Percentiles rank a stretch among this genome's conserved stretches.
Conservation (phyloP, 805 yeast species). For the Teunomyces cretensis region DNA sequence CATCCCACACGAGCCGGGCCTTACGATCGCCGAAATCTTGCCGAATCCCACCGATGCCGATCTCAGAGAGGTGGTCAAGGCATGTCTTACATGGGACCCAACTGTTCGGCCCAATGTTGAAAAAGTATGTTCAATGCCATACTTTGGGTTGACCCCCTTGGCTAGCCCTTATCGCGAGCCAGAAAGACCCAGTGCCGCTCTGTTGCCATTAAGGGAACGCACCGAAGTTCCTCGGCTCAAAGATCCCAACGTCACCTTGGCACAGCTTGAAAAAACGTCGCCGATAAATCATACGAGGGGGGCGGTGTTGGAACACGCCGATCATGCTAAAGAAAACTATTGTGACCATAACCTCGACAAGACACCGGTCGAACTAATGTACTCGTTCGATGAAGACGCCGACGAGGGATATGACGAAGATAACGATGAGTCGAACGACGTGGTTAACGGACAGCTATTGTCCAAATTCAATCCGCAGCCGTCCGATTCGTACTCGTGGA, state of each 20-base stretch:
- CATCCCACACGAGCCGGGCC: conserved; percentile 57
- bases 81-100: conserved; percentile 80
- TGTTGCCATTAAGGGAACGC: background rate
- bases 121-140: conserved; percentile 48
- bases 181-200: background rate
- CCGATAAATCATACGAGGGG: background rate
- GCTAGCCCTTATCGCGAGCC: background rate
- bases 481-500: background rate
- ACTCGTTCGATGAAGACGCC: background rate
- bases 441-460: background rate
- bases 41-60: conserved; percentile 43
- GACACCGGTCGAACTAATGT: background rate
- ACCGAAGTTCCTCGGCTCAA: background rate
- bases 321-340: background rate
- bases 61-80: conserved; percentile 42
- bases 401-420: background rate
- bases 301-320: too few species aligned
- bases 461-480: background rate
- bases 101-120: conserved; percentile 54
- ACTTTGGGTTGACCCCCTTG: conserved; percentile 47
- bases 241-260: background rate
- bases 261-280: background rate
- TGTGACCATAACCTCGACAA: background rate
- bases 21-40: conserved; percentile 44
- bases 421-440: background rate